phyloP scores from a whole-genome alignment of 2,329 filamentous ascomycete species.

The Xylariaceae sp. region DNA sequence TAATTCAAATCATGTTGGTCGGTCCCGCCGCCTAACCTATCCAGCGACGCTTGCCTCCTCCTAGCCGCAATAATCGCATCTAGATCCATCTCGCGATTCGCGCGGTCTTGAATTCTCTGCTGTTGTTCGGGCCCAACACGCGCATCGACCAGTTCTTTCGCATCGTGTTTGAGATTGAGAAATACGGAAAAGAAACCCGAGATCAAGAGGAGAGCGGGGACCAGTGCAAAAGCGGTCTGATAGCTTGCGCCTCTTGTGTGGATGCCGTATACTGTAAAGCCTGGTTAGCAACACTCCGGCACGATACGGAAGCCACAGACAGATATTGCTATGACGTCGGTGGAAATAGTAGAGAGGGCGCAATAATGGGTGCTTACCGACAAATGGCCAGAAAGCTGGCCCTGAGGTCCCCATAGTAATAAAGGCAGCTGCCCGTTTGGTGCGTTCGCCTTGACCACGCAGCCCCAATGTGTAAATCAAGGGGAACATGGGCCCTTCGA shows the following conservation, averaged over 20 bases:
- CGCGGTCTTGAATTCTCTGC: conserved; percentile 30
- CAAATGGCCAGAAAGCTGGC: conserved; percentile 67
- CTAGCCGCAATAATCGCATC: conserved; percentile 35
- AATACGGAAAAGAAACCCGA: conserved; percentile 46
- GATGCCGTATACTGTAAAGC: conserved; percentile 53
- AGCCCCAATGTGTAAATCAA: conserved; percentile 76
- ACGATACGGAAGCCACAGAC: not conserved
- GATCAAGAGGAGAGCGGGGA: conserved; percentile 47
- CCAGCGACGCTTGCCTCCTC: conserved; percentile 23
- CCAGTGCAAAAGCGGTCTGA: conserved; percentile 58
- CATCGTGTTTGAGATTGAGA: conserved; percentile 42
- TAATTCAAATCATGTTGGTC: conserved; percentile 7
- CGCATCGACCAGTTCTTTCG: conserved; percentile 41
- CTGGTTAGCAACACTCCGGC: not conserved
- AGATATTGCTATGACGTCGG: not conserved
- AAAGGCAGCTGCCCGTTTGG: conserved; percentile 70
- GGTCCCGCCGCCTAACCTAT: conserved; percentile 1
- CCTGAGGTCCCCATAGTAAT: conserved; percentile 72
- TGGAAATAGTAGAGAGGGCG: not conserved
- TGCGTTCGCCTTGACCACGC: conserved; percentile 71
- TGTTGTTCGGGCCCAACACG: conserved; percentile 32
- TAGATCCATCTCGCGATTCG: conserved; percentile 41
- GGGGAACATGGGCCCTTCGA: conserved; percentile 77
- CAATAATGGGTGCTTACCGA: conserved; percentile 34
- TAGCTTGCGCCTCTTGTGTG: conserved; percentile 54